Percentiles rank a stretch among this genome's conserved stretches.
These are phyloP conservation scores for Saraca asoca DNA, from an alignment of 331 rosid species.

Conservation along the genomic window DNA sequence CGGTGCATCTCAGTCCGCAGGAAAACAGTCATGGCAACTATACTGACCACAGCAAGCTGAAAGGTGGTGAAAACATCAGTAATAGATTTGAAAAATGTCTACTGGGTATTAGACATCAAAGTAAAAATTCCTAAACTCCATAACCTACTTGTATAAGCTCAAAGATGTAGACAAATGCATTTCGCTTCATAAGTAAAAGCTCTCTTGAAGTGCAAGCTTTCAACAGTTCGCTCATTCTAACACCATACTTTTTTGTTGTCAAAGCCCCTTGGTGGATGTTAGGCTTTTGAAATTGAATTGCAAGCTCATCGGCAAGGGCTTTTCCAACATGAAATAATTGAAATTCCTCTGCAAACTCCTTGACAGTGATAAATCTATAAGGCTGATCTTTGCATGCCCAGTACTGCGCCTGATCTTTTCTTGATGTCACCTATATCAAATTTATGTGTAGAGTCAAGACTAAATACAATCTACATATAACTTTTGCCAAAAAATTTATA, in stretches of 20 bases:
- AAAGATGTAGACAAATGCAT: constrained; percentile 71
- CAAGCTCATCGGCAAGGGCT: constrained; percentile 44
- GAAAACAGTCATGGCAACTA: constrained; percentile 27
- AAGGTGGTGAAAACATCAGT: too few species aligned
- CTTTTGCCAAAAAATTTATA: too few species aligned
- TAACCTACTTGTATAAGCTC: constrained; percentile 24
- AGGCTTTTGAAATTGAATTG: constrained; percentile 55
- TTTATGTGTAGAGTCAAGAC: constrained; percentile 12
- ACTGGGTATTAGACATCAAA: too few species aligned
- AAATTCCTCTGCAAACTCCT: constrained; percentile 70
- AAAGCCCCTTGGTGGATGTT: constrained; percentile 58
- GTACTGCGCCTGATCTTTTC: constrained; percentile 83
- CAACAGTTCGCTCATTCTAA: constrained; percentile 51
- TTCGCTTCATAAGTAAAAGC: constrained; percentile 57
- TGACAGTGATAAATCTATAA: constrained; percentile 54
- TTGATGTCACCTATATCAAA: constrained; percentile 73
- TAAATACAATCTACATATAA: too few species aligned
- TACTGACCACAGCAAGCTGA: too few species aligned
- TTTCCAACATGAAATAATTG: constrained; percentile 58
- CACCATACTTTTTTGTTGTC: constrained; percentile 58
- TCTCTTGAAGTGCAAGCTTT: constrained; percentile 76
- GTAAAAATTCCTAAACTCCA: too few species aligned
- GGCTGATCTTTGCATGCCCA: constrained; percentile 68
- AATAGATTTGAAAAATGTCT: too few species aligned
- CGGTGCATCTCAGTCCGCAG: constrained; percentile 63